phyloP scores from a whole-genome alignment of 495 filamentous ascomycete species.

The Talaromyces wortmannii region DNA sequence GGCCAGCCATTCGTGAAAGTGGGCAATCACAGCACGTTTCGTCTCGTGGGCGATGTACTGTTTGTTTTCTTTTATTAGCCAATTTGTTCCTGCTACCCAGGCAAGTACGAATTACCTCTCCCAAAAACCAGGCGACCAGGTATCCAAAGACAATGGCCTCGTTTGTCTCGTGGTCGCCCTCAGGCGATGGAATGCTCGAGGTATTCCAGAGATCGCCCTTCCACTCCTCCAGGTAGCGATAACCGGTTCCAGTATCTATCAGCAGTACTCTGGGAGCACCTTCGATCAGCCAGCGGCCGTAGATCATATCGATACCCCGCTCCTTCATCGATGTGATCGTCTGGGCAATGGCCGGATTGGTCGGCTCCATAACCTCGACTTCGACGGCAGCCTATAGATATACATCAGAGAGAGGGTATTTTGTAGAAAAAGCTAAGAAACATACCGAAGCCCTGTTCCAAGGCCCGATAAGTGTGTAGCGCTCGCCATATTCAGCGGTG shows the following conservation, averaged over 20 bases:
- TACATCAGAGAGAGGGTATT: not conserved
- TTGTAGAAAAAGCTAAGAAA: constrained; percentile 4
- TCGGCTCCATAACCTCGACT: constrained; percentile 85
- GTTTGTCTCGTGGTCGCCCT: constrained; percentile 90
- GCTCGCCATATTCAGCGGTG: constrained; percentile 95
- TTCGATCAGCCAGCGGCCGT: constrained; percentile 96
- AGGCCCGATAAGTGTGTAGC: constrained; percentile 92
- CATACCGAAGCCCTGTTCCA: constrained; percentile 82
- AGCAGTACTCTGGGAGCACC: constrained; percentile 89
- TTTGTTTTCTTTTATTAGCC: constrained; percentile 18
- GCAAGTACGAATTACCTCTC: constrained; percentile 60
- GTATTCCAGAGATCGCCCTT: constrained; percentile 92
- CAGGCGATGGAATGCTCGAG: constrained; percentile 86
- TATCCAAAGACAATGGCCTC: constrained; percentile 98
- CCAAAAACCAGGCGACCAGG: constrained; percentile 94
- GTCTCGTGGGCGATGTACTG: constrained; percentile 87
- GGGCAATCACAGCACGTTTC: constrained; percentile 83
- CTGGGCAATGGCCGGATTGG: constrained; percentile 67
- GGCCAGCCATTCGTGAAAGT: constrained; percentile 98
- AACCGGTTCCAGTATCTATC: constrained; percentile 91
- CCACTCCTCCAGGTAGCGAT: constrained; percentile 91
- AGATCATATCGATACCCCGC: constrained; percentile 82
- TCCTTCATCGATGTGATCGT: constrained; percentile 88
- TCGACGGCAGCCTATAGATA: constrained; percentile 73
- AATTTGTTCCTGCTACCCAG: not conserved